phyloP scores from a whole-genome alignment of 345 rosid genomes.

The Camelina hispida region DNA sequence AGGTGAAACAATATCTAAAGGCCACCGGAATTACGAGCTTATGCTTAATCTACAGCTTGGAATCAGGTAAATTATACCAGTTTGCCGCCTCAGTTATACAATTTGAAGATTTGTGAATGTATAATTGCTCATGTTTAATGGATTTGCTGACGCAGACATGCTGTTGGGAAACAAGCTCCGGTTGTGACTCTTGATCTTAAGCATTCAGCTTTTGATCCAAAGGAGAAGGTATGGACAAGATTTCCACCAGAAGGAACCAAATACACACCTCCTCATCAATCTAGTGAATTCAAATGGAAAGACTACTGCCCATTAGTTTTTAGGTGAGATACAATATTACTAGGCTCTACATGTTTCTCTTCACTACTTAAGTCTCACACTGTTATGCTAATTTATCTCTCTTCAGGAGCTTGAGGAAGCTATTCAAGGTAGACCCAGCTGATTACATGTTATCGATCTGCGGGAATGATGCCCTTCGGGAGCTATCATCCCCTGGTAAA shows the following conservation, averaged over 20 bases:
- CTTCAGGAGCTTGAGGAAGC: constrained; percentile 79
- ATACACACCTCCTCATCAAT: constrained; percentile 88
- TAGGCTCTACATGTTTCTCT: constrained; percentile 11
- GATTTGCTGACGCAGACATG: constrained; percentile 53
- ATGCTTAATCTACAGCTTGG: constrained; percentile 93
- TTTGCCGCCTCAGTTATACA: constrained; percentile 2
- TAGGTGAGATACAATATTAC: constrained; percentile 53
- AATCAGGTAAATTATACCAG: constrained; percentile 51
- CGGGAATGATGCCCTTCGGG: constrained; percentile 90
- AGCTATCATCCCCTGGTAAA: constrained; percentile 96
- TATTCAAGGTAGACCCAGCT: constrained; percentile 93
- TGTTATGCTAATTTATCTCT: constrained; percentile 9
- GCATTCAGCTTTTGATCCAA: constrained; percentile 90
- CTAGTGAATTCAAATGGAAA: constrained; percentile 90
- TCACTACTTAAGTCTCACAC: constrained; percentile 7
- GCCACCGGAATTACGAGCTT: constrained; percentile 87
- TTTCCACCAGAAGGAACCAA: constrained; percentile 93
- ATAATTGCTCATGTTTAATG: background rate
- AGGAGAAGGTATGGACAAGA: constrained; percentile 91
- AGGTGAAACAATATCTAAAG: constrained; percentile 87
- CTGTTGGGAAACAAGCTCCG: constrained; percentile 85
- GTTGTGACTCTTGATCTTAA: constrained; percentile 74
- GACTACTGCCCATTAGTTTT: constrained; percentile 94
- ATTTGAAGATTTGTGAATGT: background rate
- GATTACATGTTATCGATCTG: constrained; percentile 97